Percentiles rank a stretch among this genome's conserved stretches.
phyloP scores from a whole-genome alignment of 1,284 basidiomycete genomes.

The Ganoderma boninense region DNA sequence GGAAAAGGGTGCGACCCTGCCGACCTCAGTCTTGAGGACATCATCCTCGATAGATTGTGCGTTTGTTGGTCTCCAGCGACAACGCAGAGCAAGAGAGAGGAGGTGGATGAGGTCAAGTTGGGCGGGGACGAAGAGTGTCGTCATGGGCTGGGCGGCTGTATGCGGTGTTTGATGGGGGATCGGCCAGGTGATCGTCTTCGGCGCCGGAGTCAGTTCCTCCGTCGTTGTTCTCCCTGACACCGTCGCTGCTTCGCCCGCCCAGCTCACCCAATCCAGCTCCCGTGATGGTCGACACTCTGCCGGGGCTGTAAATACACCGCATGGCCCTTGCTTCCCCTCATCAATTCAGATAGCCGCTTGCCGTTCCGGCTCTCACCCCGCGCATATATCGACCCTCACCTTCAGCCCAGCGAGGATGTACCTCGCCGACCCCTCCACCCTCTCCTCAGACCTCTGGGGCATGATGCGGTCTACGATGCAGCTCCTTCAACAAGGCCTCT shows the following conservation, averaged over 20 bases:
- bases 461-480: conserved; percentile 33
- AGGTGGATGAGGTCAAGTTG: not conserved
- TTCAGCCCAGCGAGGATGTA: conserved; percentile 30
- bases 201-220: not conserved
- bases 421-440: conserved; percentile 36
- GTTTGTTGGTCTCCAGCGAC: not conserved
- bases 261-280: conserved; percentile 5
- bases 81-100: not conserved
- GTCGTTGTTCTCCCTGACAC: not conserved
- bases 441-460: conserved; percentile 36
- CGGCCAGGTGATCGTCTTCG: not conserved
- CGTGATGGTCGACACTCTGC: not conserved
- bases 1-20: not conserved
- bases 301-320: conserved; percentile 11
- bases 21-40: not conserved
- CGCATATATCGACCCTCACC: conserved; percentile 19
- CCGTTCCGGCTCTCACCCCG: not conserved
- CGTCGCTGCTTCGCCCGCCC: not conserved
- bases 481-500: conserved; percentile 35
- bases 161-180: not conserved
- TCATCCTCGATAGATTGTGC: not conserved
- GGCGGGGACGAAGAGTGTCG: not conserved
- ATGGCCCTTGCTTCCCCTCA: conserved; percentile 19
- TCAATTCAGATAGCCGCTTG: not conserved
- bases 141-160: not conserved